Evolutionary conservation across 176 grass and related monocot genomes (phyloP).

Genomic region (Aegilops umbellulata): DNA sequence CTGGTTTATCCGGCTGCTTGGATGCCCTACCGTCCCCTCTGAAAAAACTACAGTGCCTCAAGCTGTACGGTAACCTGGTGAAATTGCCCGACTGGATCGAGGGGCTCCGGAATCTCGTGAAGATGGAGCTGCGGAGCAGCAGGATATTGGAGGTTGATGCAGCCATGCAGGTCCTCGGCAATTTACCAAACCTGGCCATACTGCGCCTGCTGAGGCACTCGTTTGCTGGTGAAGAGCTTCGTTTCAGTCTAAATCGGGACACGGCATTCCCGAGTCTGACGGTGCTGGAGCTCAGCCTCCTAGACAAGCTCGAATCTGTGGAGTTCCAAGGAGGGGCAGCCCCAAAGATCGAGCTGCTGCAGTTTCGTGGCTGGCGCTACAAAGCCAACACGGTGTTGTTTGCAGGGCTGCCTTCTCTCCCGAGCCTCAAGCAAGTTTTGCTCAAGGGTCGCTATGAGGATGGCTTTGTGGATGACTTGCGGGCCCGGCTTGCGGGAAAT

Average conservation of each 20-base stretch:
- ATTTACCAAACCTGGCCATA: constrained; percentile 9
- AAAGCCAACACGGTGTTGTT: background rate
- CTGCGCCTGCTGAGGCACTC: background rate
- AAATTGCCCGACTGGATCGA: background rate
- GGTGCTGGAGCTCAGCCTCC: constrained; percentile 5
- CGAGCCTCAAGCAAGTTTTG: background rate
- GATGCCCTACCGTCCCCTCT: background rate
- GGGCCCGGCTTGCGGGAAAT: background rate
- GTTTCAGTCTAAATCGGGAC: background rate
- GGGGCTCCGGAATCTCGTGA: background rate
- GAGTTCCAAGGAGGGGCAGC: background rate
- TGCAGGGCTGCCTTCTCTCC: constrained; percentile 10
- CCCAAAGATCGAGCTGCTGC: constrained; percentile 1
- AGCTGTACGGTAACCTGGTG: constrained; percentile 9
- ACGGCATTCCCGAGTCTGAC: background rate
- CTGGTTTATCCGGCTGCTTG: constrained; percentile 5
- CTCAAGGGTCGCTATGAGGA: background rate
- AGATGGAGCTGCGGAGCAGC: constrained; percentile 15
- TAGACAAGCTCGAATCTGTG: background rate
- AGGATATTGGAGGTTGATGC: background rate
- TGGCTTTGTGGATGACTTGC: background rate
- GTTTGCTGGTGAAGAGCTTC: background rate
- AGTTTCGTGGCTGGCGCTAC: background rate
- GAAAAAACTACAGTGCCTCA: constrained; percentile 1
- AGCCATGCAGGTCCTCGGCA: background rate